Evolutionary conservation across 108 stramenopile genomes (phyloP).

Genomic region (Schizochytrium sp.): DNA sequence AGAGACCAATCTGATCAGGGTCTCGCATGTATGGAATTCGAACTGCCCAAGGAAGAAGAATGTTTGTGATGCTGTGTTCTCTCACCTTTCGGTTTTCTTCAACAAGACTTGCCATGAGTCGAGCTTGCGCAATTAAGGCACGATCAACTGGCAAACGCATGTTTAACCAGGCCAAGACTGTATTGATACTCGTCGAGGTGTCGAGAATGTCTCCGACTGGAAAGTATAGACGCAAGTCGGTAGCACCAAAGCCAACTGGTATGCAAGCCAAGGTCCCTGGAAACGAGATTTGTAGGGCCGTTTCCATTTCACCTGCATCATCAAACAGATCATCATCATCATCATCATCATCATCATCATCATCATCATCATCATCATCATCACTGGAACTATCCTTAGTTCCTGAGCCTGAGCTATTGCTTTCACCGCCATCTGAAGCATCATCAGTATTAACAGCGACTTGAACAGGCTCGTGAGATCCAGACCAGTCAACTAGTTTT

Average conservation of each 20-base stretch:
- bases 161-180: slow-evolving; percentile 35
- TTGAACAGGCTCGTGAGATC: not conserved
- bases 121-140: slow-evolving; percentile 20
- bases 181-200: not conserved
- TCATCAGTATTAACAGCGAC: not conserved
- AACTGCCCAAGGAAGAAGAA: not conserved
- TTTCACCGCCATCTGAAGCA: not conserved
- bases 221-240: slow-evolving; percentile 19
- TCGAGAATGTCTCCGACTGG: slow-evolving; percentile 38
- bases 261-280: slow-evolving; percentile 12
- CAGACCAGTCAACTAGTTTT: slow-evolving; percentile 22
- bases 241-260: slow-evolving; percentile 24
- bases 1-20: not conserved
- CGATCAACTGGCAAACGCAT: not conserved
- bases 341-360: slow-evolving; percentile 8
- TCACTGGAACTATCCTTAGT: not conserved
- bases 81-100: not conserved
- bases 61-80: not conserved
- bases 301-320: not conserved
- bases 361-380: slow-evolving; percentile 14
- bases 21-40: not conserved
- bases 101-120: not conserved
- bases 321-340: not conserved
- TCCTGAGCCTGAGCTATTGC: not conserved
- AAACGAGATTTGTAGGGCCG: not conserved